Evolutionary conservation across 306 rosid species (phyloP), one percentile per base, ranked within the genome.

Genomic region (Malus sieversii): DNA sequence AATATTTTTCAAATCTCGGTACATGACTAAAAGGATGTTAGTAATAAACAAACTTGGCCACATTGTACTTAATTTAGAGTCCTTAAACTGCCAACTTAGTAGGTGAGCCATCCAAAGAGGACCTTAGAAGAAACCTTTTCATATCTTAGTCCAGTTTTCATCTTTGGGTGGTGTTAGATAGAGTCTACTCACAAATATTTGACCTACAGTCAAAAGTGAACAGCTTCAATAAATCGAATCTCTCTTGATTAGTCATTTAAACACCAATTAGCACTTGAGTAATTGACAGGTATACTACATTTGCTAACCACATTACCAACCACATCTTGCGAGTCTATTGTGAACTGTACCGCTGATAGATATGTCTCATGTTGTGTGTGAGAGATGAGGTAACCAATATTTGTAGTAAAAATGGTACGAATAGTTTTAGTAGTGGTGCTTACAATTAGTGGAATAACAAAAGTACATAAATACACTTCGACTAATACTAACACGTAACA

Each of bases 31-130:
- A 1, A 22, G 23, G 30, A 58, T 58, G 63, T 11, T 58, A 1
- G 63, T n/a, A 58, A 58, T 58, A n/a, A 23, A 58, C 63, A 23
- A 58, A 22, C 30, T 58, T 10, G 63, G 30, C 63, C 63, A 23
- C 11, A 9, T 8, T 42, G 12, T 10, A 2, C 45, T 3, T 10
- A 42, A 3, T 42, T 58, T 27, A 8, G 22, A 4, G 16, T 71
- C 45, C 2, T 30, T 30, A 1, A 1, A 35, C 46, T 20, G 6
- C 65, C 48, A 71, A 22, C 48, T 71, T 30, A n/a, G 12, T 53
- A 12, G 75, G 51, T 71, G n/a, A 52, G 66, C 66, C 75, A 55
- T 71, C 66, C 33, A 32, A n/a, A 71, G 33, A 33, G 48, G 51
- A 53, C 75, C 15, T 71, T 35, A 6, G 15, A 32, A 55, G 25